These are phyloP conservation scores for Epichloe uncinata DNA, from an alignment of 2,329 filamentous ascomycete genomes.

Conservation along the genomic window DNA sequence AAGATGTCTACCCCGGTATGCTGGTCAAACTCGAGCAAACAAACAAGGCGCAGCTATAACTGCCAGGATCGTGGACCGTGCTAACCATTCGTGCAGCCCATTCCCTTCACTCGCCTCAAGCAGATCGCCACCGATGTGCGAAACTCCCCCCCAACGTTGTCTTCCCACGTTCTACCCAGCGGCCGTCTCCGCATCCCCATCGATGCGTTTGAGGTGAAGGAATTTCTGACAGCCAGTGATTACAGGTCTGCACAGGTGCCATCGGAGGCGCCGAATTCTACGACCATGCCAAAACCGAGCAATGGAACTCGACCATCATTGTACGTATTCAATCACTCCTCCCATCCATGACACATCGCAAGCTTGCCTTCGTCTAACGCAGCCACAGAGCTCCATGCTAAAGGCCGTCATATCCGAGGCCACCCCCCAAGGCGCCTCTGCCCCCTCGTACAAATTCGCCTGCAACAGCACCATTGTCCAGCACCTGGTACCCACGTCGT, in stretches of 20 bases:
- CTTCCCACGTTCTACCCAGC: neutral
- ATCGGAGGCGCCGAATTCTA: slow-evolving; percentile 66
- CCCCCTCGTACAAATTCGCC: slow-evolving; percentile 76
- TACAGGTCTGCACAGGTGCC: slow-evolving; percentile 68
- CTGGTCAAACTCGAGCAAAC: neutral
- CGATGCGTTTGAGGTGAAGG: neutral
- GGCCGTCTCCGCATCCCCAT: neutral
- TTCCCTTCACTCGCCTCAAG: slow-evolving; percentile 63
- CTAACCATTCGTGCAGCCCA: slow-evolving; percentile 39
- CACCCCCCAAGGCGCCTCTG: slow-evolving; percentile 40
- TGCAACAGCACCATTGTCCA: slow-evolving; percentile 98
- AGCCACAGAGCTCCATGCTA: slow-evolving; percentile 56
- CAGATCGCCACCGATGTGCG: slow-evolving; percentile 76
- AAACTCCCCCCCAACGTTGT: slow-evolving; percentile 10
- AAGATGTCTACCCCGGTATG: slow-evolving; percentile 27
- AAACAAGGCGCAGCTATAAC: neutral
- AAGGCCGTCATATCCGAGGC: slow-evolving; percentile 66
- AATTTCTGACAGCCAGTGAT: slow-evolving; percentile 1
- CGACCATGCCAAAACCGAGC: slow-evolving; percentile 70
- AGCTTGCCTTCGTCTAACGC: neutral
- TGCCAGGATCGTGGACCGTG: neutral
- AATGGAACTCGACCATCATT: slow-evolving; percentile 90
- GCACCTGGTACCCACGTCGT: slow-evolving; percentile 60
- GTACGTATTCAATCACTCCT: slow-evolving; percentile 36
- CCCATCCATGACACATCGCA: slow-evolving; percentile 1